Evolutionary conservation across 768 basidiomycete genomes (phyloP), one percentile per base, ranked within the genome.

Genomic region (Suillus weaverae): DNA sequence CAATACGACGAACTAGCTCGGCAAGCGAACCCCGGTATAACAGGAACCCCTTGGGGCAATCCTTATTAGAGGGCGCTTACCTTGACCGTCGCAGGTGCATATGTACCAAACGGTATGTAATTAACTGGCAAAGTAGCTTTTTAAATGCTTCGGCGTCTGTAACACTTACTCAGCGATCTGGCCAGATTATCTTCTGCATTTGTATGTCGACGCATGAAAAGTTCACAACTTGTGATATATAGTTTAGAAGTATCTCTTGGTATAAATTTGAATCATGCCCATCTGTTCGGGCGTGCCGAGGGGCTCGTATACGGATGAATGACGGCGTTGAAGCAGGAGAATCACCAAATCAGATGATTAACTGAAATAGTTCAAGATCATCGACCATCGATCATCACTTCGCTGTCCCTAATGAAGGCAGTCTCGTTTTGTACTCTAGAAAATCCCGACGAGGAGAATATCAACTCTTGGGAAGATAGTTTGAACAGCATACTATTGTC

Each of bases 1-100:
- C 85, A 87, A n/a, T 83, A 83, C 32, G 84, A 86, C 60, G 70
- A 72, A 0, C 65, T 89, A 20, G 81, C 81, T 0, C 70, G 69
- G 39, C 61, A 68, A 5, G 68, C 64, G 20, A 16, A 18, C 22
- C 8, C 22, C 5, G 81, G 81, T 2, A 74, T 73, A 0, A 7
- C 5, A 0, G 9, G 8, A 4, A 70, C 75, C 35, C 77, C 72
- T 2, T 85, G 79, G 79, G 33, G 0, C 14, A 64, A 44, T 30
- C 64, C 46, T 68, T 67, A 55, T 44, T 61, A 61, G 16, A 13
- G 18, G 18, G 32, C 22, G n/a, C 30, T 33, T 30, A 33, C 13
- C 14, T 44, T 7, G 18, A 38, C 14, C 14, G 8, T 20, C 10
- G 14, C 26, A 57, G 56, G 30, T 18, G 26, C 2, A 18, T 54